Percentiles rank a stretch among this genome's conserved stretches.
Evolutionary conservation across 768 basidiomycete species (phyloP).

Genomic region (Leccinum pellstonianum): DNA sequence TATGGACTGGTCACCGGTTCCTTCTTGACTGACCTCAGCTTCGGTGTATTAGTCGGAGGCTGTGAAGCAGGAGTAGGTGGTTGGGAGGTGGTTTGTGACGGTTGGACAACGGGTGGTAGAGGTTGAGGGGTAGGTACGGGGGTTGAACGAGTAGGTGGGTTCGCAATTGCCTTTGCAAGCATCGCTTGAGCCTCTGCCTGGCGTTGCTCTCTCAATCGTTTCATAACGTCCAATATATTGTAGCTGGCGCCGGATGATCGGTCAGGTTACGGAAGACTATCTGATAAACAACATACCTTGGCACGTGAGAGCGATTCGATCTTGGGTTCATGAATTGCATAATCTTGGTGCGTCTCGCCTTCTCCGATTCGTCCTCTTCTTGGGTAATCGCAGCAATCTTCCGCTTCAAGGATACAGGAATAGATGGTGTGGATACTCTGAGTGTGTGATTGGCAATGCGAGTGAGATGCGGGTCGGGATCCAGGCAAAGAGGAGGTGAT

Average conservation of each 20-base stretch:
- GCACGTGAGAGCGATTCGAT: slow-evolving; percentile 43
- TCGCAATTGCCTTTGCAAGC: slow-evolving; percentile 28
- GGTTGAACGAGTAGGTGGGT: slow-evolving; percentile 30
- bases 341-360: slow-evolving; percentile 68
- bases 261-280: slow-evolving; percentile 2
- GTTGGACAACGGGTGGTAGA: slow-evolving; percentile 35
- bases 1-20: slow-evolving; percentile 28
- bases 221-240: slow-evolving; percentile 54
- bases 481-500: slow-evolving; percentile 71
- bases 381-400: slow-evolving; percentile 69
- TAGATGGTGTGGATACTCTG: slow-evolving; percentile 69
- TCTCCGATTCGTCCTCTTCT: slow-evolving; percentile 76
- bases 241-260: slow-evolving; percentile 40
- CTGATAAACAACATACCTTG: slow-evolving; percentile 42
- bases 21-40: slow-evolving; percentile 30
- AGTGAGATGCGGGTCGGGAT: slow-evolving; percentile 74
- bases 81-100: slow-evolving; percentile 33
- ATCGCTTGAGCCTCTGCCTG: slow-evolving; percentile 23
- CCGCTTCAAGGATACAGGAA: slow-evolving; percentile 71
- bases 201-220: slow-evolving; percentile 29
- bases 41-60: slow-evolving; percentile 21
- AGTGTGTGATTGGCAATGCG: slow-evolving; percentile 75
- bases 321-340: slow-evolving; percentile 76
- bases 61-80: slow-evolving; percentile 33
- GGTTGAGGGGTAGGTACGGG: slow-evolving; percentile 32